Conservation (phyloP, 495 filamentous ascomycete species). For the Baudoinia panamericana region DNA sequence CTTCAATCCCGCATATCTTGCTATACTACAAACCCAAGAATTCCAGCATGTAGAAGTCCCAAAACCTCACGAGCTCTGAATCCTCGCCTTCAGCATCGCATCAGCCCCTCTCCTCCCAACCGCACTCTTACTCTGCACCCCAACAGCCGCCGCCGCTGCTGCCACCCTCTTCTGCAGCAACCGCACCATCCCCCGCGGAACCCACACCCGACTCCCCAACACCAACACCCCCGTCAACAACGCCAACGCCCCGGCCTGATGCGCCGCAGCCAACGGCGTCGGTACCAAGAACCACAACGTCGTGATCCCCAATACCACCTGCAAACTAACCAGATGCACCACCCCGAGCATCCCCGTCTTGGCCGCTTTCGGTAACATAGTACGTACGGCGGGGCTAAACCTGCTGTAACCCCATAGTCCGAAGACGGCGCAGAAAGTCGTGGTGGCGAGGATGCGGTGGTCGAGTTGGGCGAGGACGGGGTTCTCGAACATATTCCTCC, state of each 20-base stretch:
- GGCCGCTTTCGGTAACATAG: constrained; percentile 45
- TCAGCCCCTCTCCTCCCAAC: constrained; percentile 1
- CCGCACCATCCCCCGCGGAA: constrained; percentile 31
- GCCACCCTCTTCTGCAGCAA: constrained; percentile 10
- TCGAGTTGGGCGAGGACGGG: constrained; percentile 88
- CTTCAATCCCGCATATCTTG: too few species aligned
- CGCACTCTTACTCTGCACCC: background rate
- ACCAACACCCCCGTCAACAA: constrained; percentile 71
- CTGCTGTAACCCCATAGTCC: constrained; percentile 64
- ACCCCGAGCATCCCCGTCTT: constrained; percentile 64
- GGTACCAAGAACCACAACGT: constrained; percentile 91
- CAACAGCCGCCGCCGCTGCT: background rate
- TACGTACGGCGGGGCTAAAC: constrained; percentile 44
- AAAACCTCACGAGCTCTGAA: background rate
- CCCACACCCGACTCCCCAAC: constrained; percentile 50
- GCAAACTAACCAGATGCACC: constrained; percentile 66
- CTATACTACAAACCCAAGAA: background rate
- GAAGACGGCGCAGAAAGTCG: constrained; percentile 72
- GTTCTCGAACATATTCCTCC: constrained; percentile 96
- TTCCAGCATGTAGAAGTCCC: background rate
- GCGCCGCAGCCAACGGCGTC: constrained; percentile 70
- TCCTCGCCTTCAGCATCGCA: constrained; percentile 2
- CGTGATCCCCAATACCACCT: constrained; percentile 73
- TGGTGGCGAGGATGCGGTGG: constrained; percentile 81
- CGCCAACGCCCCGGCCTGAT: constrained; percentile 83